Percentiles rank a stretch among this genome's conserved stretches.
Evolutionary conservation across 768 basidiomycete genomes (phyloP).

Genomic region (Boletus rubropictus): DNA sequence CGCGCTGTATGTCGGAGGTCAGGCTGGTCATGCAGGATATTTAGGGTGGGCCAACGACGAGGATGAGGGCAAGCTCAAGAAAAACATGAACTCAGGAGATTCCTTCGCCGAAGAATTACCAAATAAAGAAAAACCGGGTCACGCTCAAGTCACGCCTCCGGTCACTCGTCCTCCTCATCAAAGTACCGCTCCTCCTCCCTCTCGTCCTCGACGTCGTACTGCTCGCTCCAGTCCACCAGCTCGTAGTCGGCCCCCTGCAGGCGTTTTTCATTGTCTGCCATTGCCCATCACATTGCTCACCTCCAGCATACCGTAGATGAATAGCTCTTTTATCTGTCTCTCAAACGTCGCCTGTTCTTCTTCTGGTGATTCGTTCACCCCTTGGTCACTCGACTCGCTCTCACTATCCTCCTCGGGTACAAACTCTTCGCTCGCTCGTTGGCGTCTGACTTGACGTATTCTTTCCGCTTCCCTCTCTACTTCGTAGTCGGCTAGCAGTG

Average conservation of each 20-base stretch:
- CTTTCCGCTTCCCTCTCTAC: conserved; percentile 72
- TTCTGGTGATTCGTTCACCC: conserved; percentile 43
- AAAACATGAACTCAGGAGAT: not conserved
- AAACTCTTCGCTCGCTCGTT: conserved; percentile 38
- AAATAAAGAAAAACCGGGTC: conserved; percentile 1
- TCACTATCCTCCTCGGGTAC: conserved; percentile 58
- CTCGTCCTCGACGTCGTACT: conserved; percentile 54
- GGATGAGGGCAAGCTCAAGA: conserved; percentile 38
- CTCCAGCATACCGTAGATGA: conserved; percentile 73
- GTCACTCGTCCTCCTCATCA: conserved; percentile 53
- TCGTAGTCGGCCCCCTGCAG: conserved; percentile 65
- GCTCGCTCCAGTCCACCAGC: conserved; percentile 69
- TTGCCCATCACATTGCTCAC: conserved; percentile 34
- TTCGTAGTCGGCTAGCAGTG: conserved; percentile 64
- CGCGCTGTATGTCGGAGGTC: conserved; percentile 43
- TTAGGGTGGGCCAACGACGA: conserved; percentile 37
- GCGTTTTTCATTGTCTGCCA: not conserved
- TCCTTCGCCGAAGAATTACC: conserved; percentile 16
- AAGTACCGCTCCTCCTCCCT: conserved; percentile 72
- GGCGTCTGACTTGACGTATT: conserved; percentile 41
- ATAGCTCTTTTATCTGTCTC: conserved; percentile 56
- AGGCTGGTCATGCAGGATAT: conserved; percentile 30
- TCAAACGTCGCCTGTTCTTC: conserved; percentile 51
- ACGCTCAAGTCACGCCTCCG: conserved; percentile 1
- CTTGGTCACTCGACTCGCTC: conserved; percentile 33